Percentiles rank a stretch among this genome's conserved stretches.
These are phyloP conservation scores for Apiotrichum domesticum DNA, from an alignment of 1,284 basidiomycete species.

Conservation along the genomic window DNA sequence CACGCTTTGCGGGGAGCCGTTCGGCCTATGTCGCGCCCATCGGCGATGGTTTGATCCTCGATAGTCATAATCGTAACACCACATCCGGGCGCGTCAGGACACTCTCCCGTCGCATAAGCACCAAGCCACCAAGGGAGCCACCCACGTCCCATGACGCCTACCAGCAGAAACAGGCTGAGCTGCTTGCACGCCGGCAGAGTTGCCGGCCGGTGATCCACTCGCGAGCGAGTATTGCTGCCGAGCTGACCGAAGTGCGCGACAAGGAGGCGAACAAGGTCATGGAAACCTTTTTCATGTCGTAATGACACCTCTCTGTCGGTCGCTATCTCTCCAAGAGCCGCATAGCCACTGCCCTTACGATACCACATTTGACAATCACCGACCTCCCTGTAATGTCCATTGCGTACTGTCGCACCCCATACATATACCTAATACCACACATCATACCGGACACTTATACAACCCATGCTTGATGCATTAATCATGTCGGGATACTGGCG, in stretches of 20 bases:
- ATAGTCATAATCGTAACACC: not conserved
- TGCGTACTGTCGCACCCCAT: too few relatives aligned
- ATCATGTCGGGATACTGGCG: too few relatives aligned
- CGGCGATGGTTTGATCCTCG: slow-evolving; percentile 3
- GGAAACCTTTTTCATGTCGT: slow-evolving; percentile 43
- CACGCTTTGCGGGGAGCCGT: slow-evolving; percentile 2
- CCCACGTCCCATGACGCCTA: slow-evolving; percentile 35
- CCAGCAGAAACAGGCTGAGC: slow-evolving; percentile 23
- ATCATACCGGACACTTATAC: too few relatives aligned
- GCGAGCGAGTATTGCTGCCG: slow-evolving; percentile 29
- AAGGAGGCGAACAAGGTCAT: slow-evolving; percentile 30
- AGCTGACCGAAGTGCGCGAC: slow-evolving; percentile 26
- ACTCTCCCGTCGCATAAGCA: slow-evolving; percentile 15
- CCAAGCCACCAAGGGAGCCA: slow-evolving; percentile 20
- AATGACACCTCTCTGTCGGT: not conserved
- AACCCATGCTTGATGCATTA: too few relatives aligned
- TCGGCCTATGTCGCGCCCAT: slow-evolving; percentile 2
- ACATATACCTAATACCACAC: too few relatives aligned
- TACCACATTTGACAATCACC: too few relatives aligned
- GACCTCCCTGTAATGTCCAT: too few relatives aligned
- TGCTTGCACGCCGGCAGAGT: slow-evolving; percentile 23
- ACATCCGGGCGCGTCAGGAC: not conserved
- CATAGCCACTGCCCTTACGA: too few relatives aligned
- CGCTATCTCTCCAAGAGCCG: too few relatives aligned
- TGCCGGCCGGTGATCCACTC: slow-evolving; percentile 30